Evolutionary conservation across 2,329 filamentous ascomycete species (phyloP), one percentile per base, ranked within the genome.

Genomic region (Trichoderma atroviride): DNA sequence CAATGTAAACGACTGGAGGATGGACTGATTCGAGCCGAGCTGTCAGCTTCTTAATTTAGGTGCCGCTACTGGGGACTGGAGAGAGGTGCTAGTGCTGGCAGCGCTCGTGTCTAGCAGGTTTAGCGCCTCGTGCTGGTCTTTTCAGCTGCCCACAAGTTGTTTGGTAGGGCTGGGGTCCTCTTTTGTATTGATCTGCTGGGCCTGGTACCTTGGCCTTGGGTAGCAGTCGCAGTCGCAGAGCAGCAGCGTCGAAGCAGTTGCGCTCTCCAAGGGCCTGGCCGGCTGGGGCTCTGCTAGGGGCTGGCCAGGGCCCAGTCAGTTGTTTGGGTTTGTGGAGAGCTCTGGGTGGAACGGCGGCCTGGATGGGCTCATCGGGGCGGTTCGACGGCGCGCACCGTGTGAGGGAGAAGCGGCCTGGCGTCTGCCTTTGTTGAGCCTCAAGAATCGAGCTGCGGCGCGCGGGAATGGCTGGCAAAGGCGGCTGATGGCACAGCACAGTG

Each of bases 11-110:
- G n/a, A n/a, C n/a, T n/a, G n/a, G 33, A n/a, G 61, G 33, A 55
- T 57, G 40, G n/a, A 27, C 22, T 50, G 57, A 43, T 22, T 35
- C 14, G 33, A 58, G 24, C 37, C 35, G 63, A 59, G 35, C 57
- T 43, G 63, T 66, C 63, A 66, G 63, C 63, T 58, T 58, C 63
- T 66, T 66, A 66, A 58, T 66, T 58, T 66, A 66, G 53, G 63
- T 66, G 63, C 63, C 53, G 53, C 63, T 66, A 66, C 63, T 53
- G 53, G 50, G 16, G 22, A 47, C 35, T 22, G 47, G 47, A 50
- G 47, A 13, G 19, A 7, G 4, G 47, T 50, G 10, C n/a, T 50
- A 50, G 47, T 24, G 22, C 43, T 47, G 19, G 43, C 43, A 47
- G 43, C n/a, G 43, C 43, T 24, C 19, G 47, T 50, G 22, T 50